These are phyloP conservation scores for Halophytophthora polymorphica DNA, from an alignment of 352 stramenopile genomes.

Conservation along the genomic window DNA sequence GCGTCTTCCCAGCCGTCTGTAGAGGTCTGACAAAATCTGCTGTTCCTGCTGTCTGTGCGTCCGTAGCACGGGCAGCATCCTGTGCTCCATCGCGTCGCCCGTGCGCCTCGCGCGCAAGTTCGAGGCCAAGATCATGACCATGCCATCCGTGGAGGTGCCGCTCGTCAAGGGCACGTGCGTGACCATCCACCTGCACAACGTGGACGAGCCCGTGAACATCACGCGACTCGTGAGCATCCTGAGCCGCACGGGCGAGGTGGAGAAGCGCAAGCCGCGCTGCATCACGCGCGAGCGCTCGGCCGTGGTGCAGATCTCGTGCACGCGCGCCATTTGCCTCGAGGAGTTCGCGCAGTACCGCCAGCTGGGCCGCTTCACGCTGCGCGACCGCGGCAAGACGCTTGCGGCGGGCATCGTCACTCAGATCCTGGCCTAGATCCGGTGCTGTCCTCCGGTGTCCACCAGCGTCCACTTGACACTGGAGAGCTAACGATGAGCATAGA, in stretches of 20 bases:
- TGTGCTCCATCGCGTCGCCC: constrained; percentile 79
- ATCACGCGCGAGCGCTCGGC: constrained; percentile 83
- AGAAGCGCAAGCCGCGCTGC: constrained; percentile 82
- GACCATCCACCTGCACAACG: constrained; percentile 85
- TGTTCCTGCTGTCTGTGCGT: neutral
- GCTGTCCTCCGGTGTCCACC: too few relatives aligned
- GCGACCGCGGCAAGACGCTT: constrained; percentile 77
- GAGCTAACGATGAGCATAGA: too few relatives aligned
- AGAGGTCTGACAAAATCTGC: too few relatives aligned
- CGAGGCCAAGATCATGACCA: constrained; percentile 90
- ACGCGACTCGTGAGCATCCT: constrained; percentile 76
- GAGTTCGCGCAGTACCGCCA: constrained; percentile 76
- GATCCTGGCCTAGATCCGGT: constrained; percentile 67
- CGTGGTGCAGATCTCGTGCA: constrained; percentile 79
- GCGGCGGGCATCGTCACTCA: constrained; percentile 85
- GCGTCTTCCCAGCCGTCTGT: too few relatives aligned
- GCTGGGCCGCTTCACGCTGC: constrained; percentile 80
- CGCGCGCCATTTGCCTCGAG: constrained; percentile 78
- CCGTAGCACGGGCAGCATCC: constrained; percentile 68
- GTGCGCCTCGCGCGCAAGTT: constrained; percentile 73
- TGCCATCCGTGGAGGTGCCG: constrained; percentile 80
- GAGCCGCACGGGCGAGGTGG: constrained; percentile 66
- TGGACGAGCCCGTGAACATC: constrained; percentile 83
- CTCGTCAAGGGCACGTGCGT: constrained; percentile 81
- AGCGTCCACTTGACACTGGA: too few relatives aligned